Base-by-base conservation (phyloP, 2,329 filamentous ascomycete genomes). In the Didymella keratinophila region DNA sequence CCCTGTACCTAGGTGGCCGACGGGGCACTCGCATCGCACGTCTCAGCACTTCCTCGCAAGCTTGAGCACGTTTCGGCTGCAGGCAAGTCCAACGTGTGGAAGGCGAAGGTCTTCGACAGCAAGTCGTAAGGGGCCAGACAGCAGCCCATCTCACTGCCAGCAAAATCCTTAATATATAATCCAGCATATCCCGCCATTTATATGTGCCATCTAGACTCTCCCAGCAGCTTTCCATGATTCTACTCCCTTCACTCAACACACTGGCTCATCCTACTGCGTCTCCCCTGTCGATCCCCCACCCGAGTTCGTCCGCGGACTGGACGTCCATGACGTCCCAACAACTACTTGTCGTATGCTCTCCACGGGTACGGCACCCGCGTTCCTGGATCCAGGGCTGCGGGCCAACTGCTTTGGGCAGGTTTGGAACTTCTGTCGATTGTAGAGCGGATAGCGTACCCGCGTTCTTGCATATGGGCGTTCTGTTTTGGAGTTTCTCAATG, bases 381-480 rank as follows among this genome's bases (percentile, higher is more conserved):
- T 30, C 23, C 25, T 30, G 9, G 9, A 21, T 28, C 8, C 21
- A 21, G n/a, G 36, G 47, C 47, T 43, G 48, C 12, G 16, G 14
- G 36, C 20, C 25, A 27, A 14, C 46, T 42, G 20, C 8, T 50
- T 51, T 7, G 2, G 46, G 46, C 32, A 56, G 18, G 32, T 56
- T 16, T 41, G 23, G 4, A n/a, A 20, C 9, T 11, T 7, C 30
- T 34, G 47, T 51, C 9, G 53, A 56, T 51, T 51, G 34, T 36
- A n/a, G 42, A 25, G 42, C 43, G 48, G 48, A 30, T 43, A 37
- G 32, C 9, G 47, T 57, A 52, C 27, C 48, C 53, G 47, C n/a
- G 11, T 20, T 37, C 28, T 20, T 21, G 18, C 37, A 41, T 9
- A 16, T 23, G 20, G 37, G 37, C 37, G 20, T 23, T 41, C 5